A percentile compares a stretch with the other conserved stretches of the same genome.
These are phyloP conservation scores for Circinella umbellata DNA, from an alignment of 371 early-diverging fungal species.

Conservation along the genomic window DNA sequence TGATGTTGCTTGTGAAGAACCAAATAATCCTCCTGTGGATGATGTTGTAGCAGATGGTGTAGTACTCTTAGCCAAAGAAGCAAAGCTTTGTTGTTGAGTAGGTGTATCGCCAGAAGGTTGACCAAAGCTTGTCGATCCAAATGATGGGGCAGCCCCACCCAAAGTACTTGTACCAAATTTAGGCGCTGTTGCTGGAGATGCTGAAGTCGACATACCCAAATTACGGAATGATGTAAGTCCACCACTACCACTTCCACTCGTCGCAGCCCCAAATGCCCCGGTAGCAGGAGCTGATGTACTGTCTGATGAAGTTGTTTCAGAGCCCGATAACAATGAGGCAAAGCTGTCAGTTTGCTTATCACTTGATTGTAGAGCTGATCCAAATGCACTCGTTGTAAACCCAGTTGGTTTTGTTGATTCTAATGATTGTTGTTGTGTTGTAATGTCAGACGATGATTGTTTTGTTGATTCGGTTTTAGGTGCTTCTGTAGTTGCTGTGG, in stretches of 20 bases:
- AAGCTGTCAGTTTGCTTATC: background rate
- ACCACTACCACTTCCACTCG: constrained; percentile 1
- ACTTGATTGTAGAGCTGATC: constrained; percentile 21
- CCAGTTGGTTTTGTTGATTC: constrained; percentile 10
- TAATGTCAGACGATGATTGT: too few relatives aligned
- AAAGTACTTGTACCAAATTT: constrained; percentile 1
- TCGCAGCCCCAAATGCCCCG: background rate
- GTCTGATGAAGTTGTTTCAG: background rate
- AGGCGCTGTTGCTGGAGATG: background rate
- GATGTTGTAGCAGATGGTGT: constrained; percentile 14
- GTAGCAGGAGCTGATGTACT: background rate
- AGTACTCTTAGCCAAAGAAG: constrained; percentile 12
- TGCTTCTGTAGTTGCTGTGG: background rate
- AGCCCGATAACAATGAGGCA: constrained; percentile 5
- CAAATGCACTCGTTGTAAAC: constrained; percentile 29
- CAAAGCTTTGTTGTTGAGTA: constrained; percentile 16
- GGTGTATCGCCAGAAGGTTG: constrained; percentile 12
- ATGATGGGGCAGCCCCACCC: constrained; percentile 1
- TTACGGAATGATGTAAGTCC: constrained; percentile 8
- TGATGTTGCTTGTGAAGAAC: constrained; percentile 17
- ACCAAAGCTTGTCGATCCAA: constrained; percentile 23
- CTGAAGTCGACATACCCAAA: constrained; percentile 5
- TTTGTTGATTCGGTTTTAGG: background rate
- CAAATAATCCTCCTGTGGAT: constrained; percentile 1
- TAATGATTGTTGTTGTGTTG: background rate